These are phyloP conservation scores for Recurvomyces mirabilis DNA, from an alignment of 495 filamentous ascomycete species.

Conservation along the genomic window DNA sequence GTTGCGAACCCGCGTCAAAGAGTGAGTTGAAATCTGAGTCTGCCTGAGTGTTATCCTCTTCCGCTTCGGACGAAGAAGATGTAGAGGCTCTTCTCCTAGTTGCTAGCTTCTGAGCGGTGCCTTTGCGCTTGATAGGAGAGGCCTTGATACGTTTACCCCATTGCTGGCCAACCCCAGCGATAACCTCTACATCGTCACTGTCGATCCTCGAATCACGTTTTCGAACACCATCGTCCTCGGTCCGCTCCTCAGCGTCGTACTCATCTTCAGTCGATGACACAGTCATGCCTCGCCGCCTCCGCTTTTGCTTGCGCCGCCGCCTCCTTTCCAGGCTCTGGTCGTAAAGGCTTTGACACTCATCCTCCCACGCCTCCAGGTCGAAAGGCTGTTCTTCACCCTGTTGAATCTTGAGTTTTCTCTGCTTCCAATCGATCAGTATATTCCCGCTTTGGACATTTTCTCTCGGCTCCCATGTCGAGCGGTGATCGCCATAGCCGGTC, in stretches of 20 bases:
- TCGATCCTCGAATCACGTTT: neutral
- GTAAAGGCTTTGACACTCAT: neutral
- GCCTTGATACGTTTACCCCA: neutral
- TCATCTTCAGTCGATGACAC: slow-evolving; percentile 2
- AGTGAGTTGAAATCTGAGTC: neutral
- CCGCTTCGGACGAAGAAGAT: neutral
- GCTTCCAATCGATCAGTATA: slow-evolving; percentile 10
- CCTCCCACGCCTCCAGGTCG: slow-evolving; percentile 7
- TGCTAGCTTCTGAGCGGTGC: slow-evolving; percentile 1
- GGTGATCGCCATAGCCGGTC: slow-evolving; percentile 7
- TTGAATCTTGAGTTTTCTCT: slow-evolving; percentile 2
- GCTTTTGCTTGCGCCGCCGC: slow-evolving; percentile 6
- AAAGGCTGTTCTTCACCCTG: slow-evolving; percentile 4
- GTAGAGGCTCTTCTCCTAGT: no score
- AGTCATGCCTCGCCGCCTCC: slow-evolving; percentile 1
- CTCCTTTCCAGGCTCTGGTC: slow-evolving; percentile 5
- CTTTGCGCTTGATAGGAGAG: slow-evolving; percentile 3
- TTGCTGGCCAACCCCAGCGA: neutral
- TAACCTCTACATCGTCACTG: neutral
- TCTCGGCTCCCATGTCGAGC: slow-evolving; percentile 10
- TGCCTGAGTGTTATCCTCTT: neutral
- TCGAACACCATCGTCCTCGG: neutral
- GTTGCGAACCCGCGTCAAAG: slow-evolving; percentile 2
- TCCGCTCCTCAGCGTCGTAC: neutral
- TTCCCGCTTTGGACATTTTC: slow-evolving; percentile 5